Evolutionary conservation across 2,329 filamentous ascomycete genomes (phyloP), one percentile per base, ranked within the genome.

Genomic region (Diaporthe vaccinii): DNA sequence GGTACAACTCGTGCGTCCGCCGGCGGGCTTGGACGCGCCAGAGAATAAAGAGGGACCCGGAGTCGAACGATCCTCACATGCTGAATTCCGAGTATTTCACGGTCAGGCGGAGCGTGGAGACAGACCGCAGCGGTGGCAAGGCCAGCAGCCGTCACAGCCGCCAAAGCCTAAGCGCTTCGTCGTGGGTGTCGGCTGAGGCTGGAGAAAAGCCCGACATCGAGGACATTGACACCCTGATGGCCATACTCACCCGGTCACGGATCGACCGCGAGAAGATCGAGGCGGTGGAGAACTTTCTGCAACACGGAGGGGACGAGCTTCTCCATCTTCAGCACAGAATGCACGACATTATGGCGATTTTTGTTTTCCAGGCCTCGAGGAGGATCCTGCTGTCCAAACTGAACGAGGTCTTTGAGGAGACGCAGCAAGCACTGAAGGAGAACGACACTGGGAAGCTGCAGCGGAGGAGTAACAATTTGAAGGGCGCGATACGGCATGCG

Each of bases 1-100:
- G 96, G 96, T 98, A 95, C 84, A 96, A 96, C 82, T 98, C 95
- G 1, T 99, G 96, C 81, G 97, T 98, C n/a, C 90, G 97, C 49
- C 89, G 97, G 78, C 90, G 97, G 77, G 91, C 95, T 31, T 99
- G 97, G 97, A 91, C 96, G 73, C 89, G 97, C 58, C 93, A 94
- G 82, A 89, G 97, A 46, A 89, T 93, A 71, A 94, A 93, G 84
- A 90, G 91, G 81, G 86, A 82, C 17, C 82, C 84, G 6, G 82
- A 87, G 53, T 81, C 84, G 34, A 83, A 84, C 68, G 89, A 92
- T 77, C 89, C 90, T 1, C 91, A 95, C 79, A 89, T 92, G 85
- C 87, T 96, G 74, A 94, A 91, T 77, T 86, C 91, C 2, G 93
- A 96, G 77, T 98, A 98, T 82, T 98, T 98, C 80, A 92, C 92